A percentile compares a stretch with the other conserved stretches of the same genome.
These are phyloP conservation scores for Cryptosporidium sp. DNA, from an alignment of 169 alveolate species.

Conservation along the genomic window DNA sequence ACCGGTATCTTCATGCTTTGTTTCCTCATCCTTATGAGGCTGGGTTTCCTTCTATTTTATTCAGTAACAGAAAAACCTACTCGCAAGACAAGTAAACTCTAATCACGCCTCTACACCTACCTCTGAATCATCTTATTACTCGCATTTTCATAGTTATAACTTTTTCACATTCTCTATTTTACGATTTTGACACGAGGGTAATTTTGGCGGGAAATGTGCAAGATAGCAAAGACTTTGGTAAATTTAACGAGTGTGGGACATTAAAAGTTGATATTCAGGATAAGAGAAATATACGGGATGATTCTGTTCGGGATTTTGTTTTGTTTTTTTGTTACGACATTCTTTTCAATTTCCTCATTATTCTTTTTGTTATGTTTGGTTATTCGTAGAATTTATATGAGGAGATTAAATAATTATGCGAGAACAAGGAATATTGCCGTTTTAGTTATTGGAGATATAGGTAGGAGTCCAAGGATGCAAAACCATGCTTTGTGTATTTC, in stretches of 20 bases:
- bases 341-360: background rate
- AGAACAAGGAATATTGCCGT: conserved; percentile 75
- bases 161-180: conserved; percentile 29
- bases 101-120: background rate
- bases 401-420: conserved; percentile 2
- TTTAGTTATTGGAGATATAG: conserved; percentile 90
- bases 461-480: conserved; percentile 90
- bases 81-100: background rate
- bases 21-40: background rate
- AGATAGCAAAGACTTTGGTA: background rate
- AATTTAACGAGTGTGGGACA: background rate
- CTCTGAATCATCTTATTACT: conserved; percentile 2
- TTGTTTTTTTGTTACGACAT: background rate
- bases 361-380: background rate
- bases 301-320: conserved; percentile 3
- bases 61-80: conserved; percentile 4
- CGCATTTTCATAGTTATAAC: conserved; percentile 32
- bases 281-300: background rate
- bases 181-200: conserved; percentile 25
- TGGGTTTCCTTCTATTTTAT: conserved; percentile 10
- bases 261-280: background rate
- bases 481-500: conserved; percentile 86
- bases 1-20: conserved; percentile 15
- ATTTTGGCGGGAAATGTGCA: conserved; percentile 43
- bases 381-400: background rate